Conservation (phyloP, 2,329 filamentous ascomycete genomes). For the Trichophyton rubrum region DNA sequence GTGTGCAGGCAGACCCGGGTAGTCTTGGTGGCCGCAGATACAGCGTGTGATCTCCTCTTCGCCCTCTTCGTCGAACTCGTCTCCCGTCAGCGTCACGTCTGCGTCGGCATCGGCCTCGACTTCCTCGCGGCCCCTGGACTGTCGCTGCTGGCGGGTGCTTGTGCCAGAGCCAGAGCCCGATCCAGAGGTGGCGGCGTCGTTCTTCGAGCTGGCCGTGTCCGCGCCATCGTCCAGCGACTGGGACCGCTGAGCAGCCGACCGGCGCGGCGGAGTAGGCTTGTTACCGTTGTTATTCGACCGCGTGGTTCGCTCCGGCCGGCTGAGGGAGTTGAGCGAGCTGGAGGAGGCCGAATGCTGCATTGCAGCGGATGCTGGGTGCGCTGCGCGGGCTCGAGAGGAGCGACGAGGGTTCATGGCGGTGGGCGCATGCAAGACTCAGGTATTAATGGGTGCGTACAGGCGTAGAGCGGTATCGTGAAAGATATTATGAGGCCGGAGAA, state of each 20-base stretch:
- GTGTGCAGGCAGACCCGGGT: slow-evolving; percentile 61
- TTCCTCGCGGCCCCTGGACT: slow-evolving; percentile 54
- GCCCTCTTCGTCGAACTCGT: slow-evolving; percentile 44
- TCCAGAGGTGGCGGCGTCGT: slow-evolving; percentile 43
- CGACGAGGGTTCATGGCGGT: slow-evolving; percentile 59
- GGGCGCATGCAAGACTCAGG: neutral
- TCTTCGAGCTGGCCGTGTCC: slow-evolving; percentile 34
- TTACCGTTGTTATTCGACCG: slow-evolving; percentile 45
- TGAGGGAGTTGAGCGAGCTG: slow-evolving; percentile 57
- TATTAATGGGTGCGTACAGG: neutral
- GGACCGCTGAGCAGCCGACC: slow-evolving; percentile 52
- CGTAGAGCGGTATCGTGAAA: neutral
- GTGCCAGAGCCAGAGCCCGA: neutral
- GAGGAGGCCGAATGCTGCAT: slow-evolving; percentile 67
- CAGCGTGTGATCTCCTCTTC: slow-evolving; percentile 94
- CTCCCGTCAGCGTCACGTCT: slow-evolving; percentile 28
- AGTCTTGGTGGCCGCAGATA: slow-evolving; percentile 88
- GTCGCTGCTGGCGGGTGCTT: slow-evolving; percentile 56
- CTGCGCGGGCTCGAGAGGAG: slow-evolving; percentile 71
- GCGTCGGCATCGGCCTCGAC: slow-evolving; percentile 43
- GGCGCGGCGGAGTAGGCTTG: slow-evolving; percentile 60
- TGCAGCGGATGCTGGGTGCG: slow-evolving; percentile 48
- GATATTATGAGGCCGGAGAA: neutral
- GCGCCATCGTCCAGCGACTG: slow-evolving; percentile 42
- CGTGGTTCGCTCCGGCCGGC: slow-evolving; percentile 61